Evolutionary conservation across 805 yeast genomes (phyloP), one percentile per base, ranked within the genome.

Genomic region (Ogataea neopini): DNA sequence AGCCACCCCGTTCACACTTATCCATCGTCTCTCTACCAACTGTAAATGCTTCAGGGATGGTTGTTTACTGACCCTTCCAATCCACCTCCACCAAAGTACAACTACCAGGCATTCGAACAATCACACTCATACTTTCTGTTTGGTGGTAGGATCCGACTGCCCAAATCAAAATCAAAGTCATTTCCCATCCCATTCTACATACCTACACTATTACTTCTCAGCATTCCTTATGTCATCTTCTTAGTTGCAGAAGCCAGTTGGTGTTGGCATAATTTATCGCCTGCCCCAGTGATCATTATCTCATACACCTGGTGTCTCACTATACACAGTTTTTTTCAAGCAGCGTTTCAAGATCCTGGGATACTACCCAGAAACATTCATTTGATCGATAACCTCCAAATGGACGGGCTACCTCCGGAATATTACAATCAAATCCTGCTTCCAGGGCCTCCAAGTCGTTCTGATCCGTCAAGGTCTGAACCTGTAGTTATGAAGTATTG

Each of bases 281-380:
- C 87, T 0, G 80, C 79, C 2, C 57, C 72, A 4, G 83, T 81
- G 4, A 68, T 86, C 0, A 42, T 82, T 2, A 82, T 83, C 53
- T 64, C 76, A 15, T 87, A 87, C 57, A 59, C 77, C 32, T 83
- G 86, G 86, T 40, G 71, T 4, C 57, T 80, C 34, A 60, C 79
- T 1, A n/a, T 79, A 1, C 40, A 62, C 3, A 75, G 80, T 43
- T 80, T 81, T 50, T 47, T 83, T 6, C 73, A 66, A 47, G 83
- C 85, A 0, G 73, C 86, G 0, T 68, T 79, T 2, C 63, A 76
- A 9, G 96, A 88, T 55, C 88, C 95, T 0, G 96, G 96, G 0
- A 63, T 75, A 1, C 58, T 85, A 9, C 91, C 95, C 0, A 67
- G 82, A 49, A 84, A 85, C 63, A 62, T 84, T 4, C 94, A 88